Evolutionary conservation across 169 alveolate genomes (phyloP).

Genomic region (Plasmodium reichenowi): DNA sequence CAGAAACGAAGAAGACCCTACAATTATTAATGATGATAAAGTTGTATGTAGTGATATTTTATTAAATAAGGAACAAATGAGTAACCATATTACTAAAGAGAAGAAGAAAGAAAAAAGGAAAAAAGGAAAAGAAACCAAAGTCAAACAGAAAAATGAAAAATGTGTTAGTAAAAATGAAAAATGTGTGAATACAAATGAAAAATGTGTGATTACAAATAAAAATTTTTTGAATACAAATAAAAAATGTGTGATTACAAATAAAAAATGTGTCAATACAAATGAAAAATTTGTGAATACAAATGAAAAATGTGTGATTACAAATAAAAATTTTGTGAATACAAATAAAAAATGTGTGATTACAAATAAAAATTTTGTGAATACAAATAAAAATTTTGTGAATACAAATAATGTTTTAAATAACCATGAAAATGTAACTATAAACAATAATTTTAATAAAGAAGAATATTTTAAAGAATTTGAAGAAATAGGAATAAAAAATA

Average conservation of each 20-base stretch:
- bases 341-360: neutral
- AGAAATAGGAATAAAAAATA: slow-evolving; percentile 40
- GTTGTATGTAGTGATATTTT: no score
- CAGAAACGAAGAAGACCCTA: no score
- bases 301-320: neutral
- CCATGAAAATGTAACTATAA: slow-evolving; percentile 3
- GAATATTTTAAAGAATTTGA: slow-evolving; percentile 50
- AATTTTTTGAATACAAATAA: no score
- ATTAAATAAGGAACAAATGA: no score
- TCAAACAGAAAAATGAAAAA: neutral
- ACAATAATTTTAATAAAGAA: slow-evolving; percentile 27
- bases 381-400: neutral
- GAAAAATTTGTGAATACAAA: neutral
- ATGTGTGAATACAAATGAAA: no score
- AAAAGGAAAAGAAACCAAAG: neutral
- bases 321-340: no score
- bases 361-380: neutral
- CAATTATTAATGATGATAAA: no score
- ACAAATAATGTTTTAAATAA: neutral
- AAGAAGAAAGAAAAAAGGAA: slow-evolving; percentile 3
- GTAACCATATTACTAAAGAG: neutral
- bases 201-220: neutral
- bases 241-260: neutral
- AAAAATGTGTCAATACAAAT: no score
- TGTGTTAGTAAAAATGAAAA: neutral